Evolutionary conservation across 2,329 filamentous ascomycete species (phyloP), one percentile per base, ranked within the genome.

Genomic region (Colletotrichum sp.): DNA sequence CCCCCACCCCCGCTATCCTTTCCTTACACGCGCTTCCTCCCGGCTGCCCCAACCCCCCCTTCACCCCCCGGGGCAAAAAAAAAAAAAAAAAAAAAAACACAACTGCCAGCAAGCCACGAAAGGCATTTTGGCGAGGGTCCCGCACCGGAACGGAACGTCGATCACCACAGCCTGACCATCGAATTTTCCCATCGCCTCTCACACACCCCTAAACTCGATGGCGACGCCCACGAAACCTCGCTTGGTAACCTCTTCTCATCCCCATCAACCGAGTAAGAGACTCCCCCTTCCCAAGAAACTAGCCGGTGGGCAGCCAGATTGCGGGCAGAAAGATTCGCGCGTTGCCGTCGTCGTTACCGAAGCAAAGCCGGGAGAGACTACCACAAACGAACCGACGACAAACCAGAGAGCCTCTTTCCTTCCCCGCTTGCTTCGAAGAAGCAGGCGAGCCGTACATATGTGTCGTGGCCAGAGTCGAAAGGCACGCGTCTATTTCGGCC

Each of bases 401-500:
- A 18, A 28, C 24, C 13, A 59, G 55, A 49, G n/a, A 49, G 44
- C 44, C n/a, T 49, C 44, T 49, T 49, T 13, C 44, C 12, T 49
- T 49, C 10, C 44, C 44, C 44, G 44, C 44, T 49, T 49, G 44
- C 44, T 49, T 49, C 10, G 18, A 49, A 65, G 32, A 65, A 65
- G 32, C 62, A 44, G 36, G 21, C n/a, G 15, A 65, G 34, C 8
- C 32, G n/a, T 32, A 64, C 28, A 64, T 44, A 32, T 21, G 24
- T 44, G 28, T 49, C 18, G 24, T 59, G 28, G 34, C 59, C 21
- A 49, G 36, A 36, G n/a, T 26, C 21, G 49, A 24, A 13, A 55
- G 65, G 57, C n/a, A 32, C 69, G 52, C 39, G 12, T 66, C 63
- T 66, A 59, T 68, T 65, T 76, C 73, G 73, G 73, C 70, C 65